These are phyloP conservation scores for Geranium incanum DNA, from an alignment of 441 rosid genomes.

Conservation along the genomic window DNA sequence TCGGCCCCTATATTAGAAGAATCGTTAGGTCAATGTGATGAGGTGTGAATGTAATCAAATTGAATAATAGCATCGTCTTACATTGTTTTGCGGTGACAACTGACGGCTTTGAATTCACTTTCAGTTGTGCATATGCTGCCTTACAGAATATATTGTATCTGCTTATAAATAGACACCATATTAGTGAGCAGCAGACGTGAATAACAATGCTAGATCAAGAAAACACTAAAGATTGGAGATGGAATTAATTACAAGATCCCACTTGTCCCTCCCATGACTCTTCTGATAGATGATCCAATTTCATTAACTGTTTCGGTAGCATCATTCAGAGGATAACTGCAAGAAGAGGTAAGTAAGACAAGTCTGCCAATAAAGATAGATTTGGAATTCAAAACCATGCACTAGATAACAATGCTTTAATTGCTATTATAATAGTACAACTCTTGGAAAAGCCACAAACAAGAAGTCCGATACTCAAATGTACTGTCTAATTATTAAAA, in stretches of 20 bases:
- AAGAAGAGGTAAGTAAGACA: constrained; percentile 13
- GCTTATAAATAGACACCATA: constrained; percentile 13
- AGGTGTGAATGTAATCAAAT: constrained; percentile 5
- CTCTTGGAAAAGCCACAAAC: too few species aligned
- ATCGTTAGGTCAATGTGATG: constrained; percentile 5
- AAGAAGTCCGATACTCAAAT: too few species aligned
- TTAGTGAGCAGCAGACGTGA: background rate
- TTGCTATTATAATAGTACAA: too few species aligned
- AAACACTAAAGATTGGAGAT: constrained; percentile 9
- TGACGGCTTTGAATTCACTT: constrained; percentile 37
- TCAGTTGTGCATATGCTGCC: constrained; percentile 81
- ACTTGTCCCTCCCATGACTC: constrained; percentile 97
- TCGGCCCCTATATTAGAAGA: constrained; percentile 61
- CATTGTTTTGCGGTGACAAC: constrained; percentile 62
- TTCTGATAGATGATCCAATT: constrained; percentile 76
- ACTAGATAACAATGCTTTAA: background rate
- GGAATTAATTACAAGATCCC: constrained; percentile 66
- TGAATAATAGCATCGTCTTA: constrained; percentile 35
- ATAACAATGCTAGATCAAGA: constrained; percentile 15
- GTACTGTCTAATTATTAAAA: too few species aligned
- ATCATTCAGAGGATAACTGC: constrained; percentile 89
- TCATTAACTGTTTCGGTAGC: constrained; percentile 82
- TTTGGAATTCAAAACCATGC: background rate
- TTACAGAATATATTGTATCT: constrained; percentile 77
- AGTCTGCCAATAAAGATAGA: constrained; percentile 8